Conservation (phyloP, 176 grass and related monocot species). For the Pontederia crassipes region DNA sequence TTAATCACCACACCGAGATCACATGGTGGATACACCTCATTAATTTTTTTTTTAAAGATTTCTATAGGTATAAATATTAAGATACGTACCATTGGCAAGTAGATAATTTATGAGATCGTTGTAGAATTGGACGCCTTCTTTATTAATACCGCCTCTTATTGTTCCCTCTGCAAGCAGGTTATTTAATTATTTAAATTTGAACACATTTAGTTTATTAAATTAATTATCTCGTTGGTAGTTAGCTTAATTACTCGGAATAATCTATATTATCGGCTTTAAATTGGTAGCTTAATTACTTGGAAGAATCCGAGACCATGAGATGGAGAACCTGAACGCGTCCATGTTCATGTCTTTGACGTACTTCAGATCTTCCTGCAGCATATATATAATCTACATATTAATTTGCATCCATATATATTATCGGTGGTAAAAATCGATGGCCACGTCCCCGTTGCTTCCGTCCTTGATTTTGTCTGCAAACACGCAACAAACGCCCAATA, state of each 20-base stretch:
- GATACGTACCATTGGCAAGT: constrained; percentile 30
- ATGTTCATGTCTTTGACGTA: neutral
- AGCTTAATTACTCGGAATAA: neutral
- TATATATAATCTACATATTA: no score
- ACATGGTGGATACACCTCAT: no score
- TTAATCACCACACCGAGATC: no score
- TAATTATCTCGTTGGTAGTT: neutral
- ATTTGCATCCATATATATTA: neutral
- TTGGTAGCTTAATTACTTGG: neutral
- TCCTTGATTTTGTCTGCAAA: neutral
- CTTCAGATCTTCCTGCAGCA: neutral
- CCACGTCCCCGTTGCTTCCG: constrained; percentile 6
- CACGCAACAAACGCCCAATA: no score
- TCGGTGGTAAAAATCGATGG: constrained; percentile 13
- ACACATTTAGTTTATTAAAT: no score
- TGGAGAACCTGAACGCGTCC: constrained; percentile 16
- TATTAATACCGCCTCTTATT: constrained; percentile 50
- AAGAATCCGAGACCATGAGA: constrained; percentile 15
- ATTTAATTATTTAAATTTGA: no score
- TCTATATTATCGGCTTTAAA: neutral
- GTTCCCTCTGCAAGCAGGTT: constrained; percentile 27
- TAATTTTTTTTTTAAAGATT: no score
- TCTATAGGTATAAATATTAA: no score
- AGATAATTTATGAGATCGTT: constrained; percentile 58
- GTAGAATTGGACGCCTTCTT: constrained; percentile 57